phyloP scores from a whole-genome alignment of 768 basidiomycete genomes.

The Tricholoma sp. region DNA sequence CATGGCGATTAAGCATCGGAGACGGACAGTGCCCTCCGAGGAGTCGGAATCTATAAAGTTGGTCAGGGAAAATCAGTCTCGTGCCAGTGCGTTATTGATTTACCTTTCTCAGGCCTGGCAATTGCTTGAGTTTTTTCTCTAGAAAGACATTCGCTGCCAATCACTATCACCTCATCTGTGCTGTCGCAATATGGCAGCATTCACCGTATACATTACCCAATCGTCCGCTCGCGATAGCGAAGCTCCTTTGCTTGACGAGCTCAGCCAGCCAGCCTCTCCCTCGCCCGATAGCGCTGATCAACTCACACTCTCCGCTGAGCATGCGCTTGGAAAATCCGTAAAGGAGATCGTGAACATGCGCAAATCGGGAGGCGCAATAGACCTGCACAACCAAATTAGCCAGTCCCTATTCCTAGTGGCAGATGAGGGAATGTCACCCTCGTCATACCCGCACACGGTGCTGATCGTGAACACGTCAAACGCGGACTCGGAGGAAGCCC shows the following conservation, averaged over 20 bases:
- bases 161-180: too few relatives aligned
- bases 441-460: slow-evolving; percentile 12
- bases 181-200: neutral
- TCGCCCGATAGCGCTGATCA: neutral
- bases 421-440: slow-evolving; percentile 11
- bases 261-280: slow-evolving; percentile 6
- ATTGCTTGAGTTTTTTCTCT: too few relatives aligned
- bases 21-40: too few relatives aligned
- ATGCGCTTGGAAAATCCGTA: slow-evolving; percentile 4
- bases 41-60: too few relatives aligned
- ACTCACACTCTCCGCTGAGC: slow-evolving; percentile 5
- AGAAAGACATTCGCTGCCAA: too few relatives aligned
- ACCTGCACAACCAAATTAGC: neutral
- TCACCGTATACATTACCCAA: slow-evolving; percentile 12
- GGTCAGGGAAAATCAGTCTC: too few relatives aligned
- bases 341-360: slow-evolving; percentile 5
- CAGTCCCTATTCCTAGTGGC: slow-evolving; percentile 10
- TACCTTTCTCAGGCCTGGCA: too few relatives aligned
- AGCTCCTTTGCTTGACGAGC: slow-evolving; percentile 4
- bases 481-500: neutral
- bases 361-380: neutral
- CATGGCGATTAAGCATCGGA: too few relatives aligned
- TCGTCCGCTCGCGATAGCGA: neutral
- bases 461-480: slow-evolving; percentile 11
- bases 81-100: too few relatives aligned